These are phyloP conservation scores for Solanum megistacrolobum DNA, from an alignment of 257 asterid species.

Conservation along the genomic window DNA sequence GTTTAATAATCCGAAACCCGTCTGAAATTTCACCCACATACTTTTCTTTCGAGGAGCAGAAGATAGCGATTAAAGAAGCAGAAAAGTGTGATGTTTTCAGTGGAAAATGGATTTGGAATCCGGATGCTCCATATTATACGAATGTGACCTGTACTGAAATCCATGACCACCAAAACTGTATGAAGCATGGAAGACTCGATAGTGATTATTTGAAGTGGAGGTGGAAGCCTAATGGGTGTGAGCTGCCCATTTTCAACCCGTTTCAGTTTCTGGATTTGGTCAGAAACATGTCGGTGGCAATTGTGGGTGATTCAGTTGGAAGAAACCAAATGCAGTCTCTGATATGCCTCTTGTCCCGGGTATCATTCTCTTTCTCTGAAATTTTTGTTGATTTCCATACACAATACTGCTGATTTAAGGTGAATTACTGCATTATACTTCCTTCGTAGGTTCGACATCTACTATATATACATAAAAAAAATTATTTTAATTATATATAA, in stretches of 20 bases:
- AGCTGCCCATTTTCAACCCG: conserved; percentile 42
- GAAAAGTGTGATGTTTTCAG: conserved; percentile 26
- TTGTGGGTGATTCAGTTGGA: conserved; percentile 66
- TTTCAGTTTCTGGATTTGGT: conserved; percentile 43
- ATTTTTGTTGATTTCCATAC: not conserved
- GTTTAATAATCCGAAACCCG: not conserved
- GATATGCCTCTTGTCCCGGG: conserved; percentile 62
- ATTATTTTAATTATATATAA: no score
- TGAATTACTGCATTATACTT: not conserved
- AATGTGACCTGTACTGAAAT: conserved; percentile 19
- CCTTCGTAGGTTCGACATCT: no score
- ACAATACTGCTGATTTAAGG: not conserved
- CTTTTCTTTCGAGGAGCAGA: not conserved
- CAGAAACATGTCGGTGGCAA: conserved; percentile 46
- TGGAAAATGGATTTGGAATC: conserved; percentile 57
- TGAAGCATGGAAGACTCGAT: conserved; percentile 23
- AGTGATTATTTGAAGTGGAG: conserved; percentile 23
- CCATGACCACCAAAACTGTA: conserved; percentile 25
- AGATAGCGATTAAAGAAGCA: not conserved
- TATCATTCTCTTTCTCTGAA: conserved; percentile 1
- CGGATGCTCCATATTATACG: conserved; percentile 51
- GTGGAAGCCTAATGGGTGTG: conserved; percentile 42
- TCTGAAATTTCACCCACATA: not conserved
- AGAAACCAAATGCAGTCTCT: conserved; percentile 74
- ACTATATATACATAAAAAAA: no score